These are phyloP conservation scores for Podospora pseudoanserina DNA, from an alignment of 495 filamentous ascomycete species.

Conservation along the genomic window DNA sequence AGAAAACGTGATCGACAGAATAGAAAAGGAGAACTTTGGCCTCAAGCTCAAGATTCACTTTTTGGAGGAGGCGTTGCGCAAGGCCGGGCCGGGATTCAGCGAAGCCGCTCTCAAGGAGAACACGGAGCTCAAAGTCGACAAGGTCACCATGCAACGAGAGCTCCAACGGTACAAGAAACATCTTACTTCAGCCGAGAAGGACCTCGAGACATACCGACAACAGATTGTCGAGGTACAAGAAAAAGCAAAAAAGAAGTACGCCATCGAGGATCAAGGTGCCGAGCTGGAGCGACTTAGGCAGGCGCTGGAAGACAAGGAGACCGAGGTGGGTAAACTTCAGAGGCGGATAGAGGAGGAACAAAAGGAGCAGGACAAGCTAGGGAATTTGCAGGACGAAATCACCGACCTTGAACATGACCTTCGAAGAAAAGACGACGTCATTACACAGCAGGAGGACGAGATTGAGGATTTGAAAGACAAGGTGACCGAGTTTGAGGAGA, in stretches of 20 bases:
- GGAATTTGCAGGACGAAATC: conserved; percentile 59
- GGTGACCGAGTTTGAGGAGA: conserved; percentile 49
- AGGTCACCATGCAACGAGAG: conserved; percentile 81
- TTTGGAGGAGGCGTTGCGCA: conserved; percentile 72
- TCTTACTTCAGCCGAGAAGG: conserved; percentile 72
- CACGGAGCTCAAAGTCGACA: conserved; percentile 88
- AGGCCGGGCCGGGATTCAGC: conserved; percentile 81
- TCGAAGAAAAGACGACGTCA: conserved; percentile 49
- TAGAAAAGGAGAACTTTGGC: conserved; percentile 88
- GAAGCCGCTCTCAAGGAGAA: conserved; percentile 87
- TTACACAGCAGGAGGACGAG: conserved; percentile 44
- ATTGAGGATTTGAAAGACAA: conserved; percentile 44
- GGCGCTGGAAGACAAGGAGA: conserved; percentile 47
- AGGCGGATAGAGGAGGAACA: conserved; percentile 49
- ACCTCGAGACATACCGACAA: conserved; percentile 68
- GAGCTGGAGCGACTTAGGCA: conserved; percentile 56
- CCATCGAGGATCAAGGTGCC: conserved; percentile 57
- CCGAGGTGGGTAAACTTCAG: conserved; percentile 52
- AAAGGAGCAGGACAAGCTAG: conserved; percentile 38
- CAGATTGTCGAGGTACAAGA: conserved; percentile 77
- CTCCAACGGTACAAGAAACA: conserved; percentile 78
- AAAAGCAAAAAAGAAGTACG: conserved; percentile 69
- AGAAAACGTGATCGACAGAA: conserved; percentile 89
- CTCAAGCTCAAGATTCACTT: conserved; percentile 80
- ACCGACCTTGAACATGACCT: conserved; percentile 57